phyloP scores from a whole-genome alignment of 768 basidiomycete species.

The Asterophora parasitica region DNA sequence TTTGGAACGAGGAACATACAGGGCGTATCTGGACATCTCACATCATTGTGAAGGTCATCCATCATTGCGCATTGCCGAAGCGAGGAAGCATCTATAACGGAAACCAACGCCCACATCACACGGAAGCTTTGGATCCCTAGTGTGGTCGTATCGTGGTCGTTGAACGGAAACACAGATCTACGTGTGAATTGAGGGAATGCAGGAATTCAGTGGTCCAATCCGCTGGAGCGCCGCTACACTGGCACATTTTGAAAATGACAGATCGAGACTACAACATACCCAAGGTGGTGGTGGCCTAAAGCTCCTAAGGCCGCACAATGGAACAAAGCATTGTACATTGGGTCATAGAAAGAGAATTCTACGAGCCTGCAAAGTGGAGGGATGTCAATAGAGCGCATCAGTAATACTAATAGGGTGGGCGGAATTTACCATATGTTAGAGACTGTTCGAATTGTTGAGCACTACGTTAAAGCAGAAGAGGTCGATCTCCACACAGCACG shows the following conservation, averaged over 20 bases:
- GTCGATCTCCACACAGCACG: background rate
- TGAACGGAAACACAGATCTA: background rate
- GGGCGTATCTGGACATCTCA: background rate
- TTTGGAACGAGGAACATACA: background rate
- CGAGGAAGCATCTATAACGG: background rate
- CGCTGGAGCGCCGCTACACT: background rate
- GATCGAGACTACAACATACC: background rate
- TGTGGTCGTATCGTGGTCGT: conserved; percentile 2
- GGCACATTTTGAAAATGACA: background rate
- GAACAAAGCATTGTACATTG: background rate
- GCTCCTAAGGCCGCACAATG: background rate
- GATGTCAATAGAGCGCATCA: background rate
- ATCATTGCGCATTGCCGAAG: background rate
- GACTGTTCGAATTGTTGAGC: background rate
- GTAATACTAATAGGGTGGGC: background rate
- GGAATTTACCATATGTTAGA: background rate
- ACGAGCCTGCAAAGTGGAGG: background rate
- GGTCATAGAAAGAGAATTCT: too few species aligned
- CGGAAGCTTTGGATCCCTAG: background rate
- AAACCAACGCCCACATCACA: background rate
- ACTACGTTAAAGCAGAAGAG: background rate
- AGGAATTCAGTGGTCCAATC: background rate
- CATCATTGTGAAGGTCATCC: background rate
- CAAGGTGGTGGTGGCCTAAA: background rate
- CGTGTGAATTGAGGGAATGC: background rate